Evolutionary conservation across 1,284 basidiomycete genomes (phyloP).

Genomic region (Ganoderma meredithae): DNA sequence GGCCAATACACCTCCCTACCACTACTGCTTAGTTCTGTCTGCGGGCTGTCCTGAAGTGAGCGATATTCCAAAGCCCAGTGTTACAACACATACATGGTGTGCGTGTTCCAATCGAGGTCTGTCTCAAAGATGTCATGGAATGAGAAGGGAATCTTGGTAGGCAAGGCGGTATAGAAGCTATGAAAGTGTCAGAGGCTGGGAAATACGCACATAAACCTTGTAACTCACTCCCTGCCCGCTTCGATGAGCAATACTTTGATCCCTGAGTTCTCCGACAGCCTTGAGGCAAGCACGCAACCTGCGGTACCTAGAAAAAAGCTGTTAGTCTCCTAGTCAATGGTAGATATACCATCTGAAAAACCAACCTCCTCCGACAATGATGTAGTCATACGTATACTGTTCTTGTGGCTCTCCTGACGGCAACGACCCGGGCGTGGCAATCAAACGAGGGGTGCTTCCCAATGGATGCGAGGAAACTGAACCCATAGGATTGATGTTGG

Average conservation of each 20-base stretch:
- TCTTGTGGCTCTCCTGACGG: not conserved
- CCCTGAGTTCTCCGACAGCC: slow-evolving; percentile 15
- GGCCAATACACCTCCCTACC: slow-evolving; percentile 26
- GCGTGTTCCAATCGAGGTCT: not conserved
- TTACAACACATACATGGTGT: not conserved
- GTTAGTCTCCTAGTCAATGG: not conserved
- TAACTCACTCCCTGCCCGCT: slow-evolving; percentile 3
- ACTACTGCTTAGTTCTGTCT: not conserved
- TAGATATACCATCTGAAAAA: not conserved
- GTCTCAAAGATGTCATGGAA: not conserved
- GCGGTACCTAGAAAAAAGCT: slow-evolving; percentile 16
- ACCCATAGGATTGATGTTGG: not conserved
- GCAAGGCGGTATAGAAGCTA: not conserved
- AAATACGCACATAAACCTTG: not conserved
- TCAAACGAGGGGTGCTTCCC: not conserved
- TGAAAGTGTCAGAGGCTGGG: not conserved
- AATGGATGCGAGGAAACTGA: not conserved
- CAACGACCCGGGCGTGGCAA: not conserved
- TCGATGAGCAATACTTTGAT: slow-evolving; percentile 12
- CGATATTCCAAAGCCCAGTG: not conserved
- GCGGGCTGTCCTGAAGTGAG: slow-evolving; percentile 18
- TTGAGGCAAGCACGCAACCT: slow-evolving; percentile 22
- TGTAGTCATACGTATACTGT: slow-evolving; percentile 1
- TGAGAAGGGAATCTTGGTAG: not conserved
- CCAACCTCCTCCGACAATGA: slow-evolving; percentile 8